Evolutionary conservation across 371 early-diverging fungal genomes (phyloP).

Genomic region (Gilbertella persicaria): DNA sequence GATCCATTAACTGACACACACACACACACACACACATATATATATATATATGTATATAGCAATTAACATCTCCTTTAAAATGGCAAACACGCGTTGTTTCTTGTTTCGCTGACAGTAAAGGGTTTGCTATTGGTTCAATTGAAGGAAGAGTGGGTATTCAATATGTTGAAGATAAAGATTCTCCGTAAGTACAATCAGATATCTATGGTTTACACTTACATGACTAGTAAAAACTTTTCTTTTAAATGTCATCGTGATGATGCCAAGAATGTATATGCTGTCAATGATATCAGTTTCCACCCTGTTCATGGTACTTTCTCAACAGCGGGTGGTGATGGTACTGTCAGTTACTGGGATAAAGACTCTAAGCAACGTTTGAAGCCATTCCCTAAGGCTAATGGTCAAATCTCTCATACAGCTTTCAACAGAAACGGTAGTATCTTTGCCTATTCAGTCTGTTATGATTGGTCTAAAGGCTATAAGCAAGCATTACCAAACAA

Average conservation of each 20-base stretch:
- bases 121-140: slow-evolving; percentile 89
- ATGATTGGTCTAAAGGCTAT: slow-evolving; percentile 97
- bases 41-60: too few species aligned
- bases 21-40: too few species aligned
- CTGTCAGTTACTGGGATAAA: slow-evolving; percentile 94
- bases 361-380: slow-evolving; percentile 88
- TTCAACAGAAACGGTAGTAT: slow-evolving; percentile 89
- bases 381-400: slow-evolving; percentile 57
- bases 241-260: slow-evolving; percentile 95
- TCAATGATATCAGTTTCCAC: slow-evolving; percentile 87
- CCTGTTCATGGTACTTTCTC: slow-evolving; percentile 88
- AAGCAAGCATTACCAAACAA: slow-evolving; percentile 49
- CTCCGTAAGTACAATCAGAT: slow-evolving; percentile 48
- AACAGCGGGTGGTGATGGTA: slow-evolving; percentile 93
- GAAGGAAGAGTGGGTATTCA: slow-evolving; percentile 95
- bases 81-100: slow-evolving; percentile 85
- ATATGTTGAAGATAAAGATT: slow-evolving; percentile 83
- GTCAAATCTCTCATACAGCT: slow-evolving; percentile 76
- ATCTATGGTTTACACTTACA: background rate
- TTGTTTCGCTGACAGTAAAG: slow-evolving; percentile 77
- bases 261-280: slow-evolving; percentile 71
- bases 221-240: slow-evolving; percentile 74
- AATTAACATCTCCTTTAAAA: slow-evolving; percentile 80
- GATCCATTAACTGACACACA: too few species aligned
- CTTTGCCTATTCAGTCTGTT: slow-evolving; percentile 92